Evolutionary conservation across 106 monocot species (phyloP).

Genomic region (Phalaenopsis aphrodite): DNA sequence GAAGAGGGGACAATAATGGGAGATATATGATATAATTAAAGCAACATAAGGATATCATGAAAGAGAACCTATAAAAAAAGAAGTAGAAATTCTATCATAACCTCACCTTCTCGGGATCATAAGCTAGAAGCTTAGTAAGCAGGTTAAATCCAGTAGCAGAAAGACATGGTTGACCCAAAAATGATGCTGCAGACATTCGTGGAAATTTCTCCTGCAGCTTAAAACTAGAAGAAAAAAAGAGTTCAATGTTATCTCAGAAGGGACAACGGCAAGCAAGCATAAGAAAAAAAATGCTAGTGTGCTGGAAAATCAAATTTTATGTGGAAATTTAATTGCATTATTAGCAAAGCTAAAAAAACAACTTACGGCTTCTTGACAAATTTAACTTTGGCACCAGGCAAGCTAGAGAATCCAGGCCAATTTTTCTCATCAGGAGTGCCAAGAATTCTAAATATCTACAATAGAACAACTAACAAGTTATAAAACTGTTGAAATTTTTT

Average conservation of each 20-base stretch:
- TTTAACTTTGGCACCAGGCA: constrained; percentile 63
- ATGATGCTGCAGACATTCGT: constrained; percentile 27
- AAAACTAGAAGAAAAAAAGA: not conserved
- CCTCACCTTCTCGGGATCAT: constrained; percentile 74
- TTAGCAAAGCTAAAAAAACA: not conserved
- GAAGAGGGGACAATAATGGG: not conserved
- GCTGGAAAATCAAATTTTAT: not conserved
- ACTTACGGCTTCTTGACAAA: constrained; percentile 83
- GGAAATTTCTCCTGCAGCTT: constrained; percentile 58
- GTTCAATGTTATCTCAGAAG: not conserved
- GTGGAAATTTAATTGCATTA: not conserved
- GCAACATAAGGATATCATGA: not conserved
- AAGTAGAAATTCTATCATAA: not conserved
- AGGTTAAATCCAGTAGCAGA: constrained; percentile 78
- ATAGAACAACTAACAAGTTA: not conserved
- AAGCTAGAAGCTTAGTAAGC: constrained; percentile 60
- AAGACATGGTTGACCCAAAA: constrained; percentile 56
- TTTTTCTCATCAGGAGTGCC: constrained; percentile 86
- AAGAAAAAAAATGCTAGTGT: not conserved
- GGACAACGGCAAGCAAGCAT: not conserved
- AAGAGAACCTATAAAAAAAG: not conserved
- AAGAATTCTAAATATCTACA: constrained; percentile 82
- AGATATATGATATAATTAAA: not conserved
- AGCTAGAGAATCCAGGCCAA: constrained; percentile 76
- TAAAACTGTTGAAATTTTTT: not conserved